Percentiles rank a stretch among this genome's conserved stretches.
phyloP scores from a whole-genome alignment of 2,329 filamentous ascomycete genomes.

The Intubia oerlemansii region DNA sequence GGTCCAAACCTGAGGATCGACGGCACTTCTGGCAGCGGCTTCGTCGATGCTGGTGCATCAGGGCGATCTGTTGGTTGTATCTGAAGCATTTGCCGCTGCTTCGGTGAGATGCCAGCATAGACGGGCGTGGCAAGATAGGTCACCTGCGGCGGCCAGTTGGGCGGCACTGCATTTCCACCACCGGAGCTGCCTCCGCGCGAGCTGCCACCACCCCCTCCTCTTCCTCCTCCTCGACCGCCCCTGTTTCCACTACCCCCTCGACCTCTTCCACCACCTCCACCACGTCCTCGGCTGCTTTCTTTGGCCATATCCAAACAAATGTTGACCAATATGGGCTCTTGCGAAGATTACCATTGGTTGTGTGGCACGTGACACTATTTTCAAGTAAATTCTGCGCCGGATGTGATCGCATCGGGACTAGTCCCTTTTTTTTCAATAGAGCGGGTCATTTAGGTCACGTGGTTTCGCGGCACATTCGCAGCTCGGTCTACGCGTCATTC shows the following conservation, averaged over 20 bases:
- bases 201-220: background rate
- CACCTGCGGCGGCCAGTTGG: slow-evolving; percentile 34
- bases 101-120: slow-evolving; percentile 22
- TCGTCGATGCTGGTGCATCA: background rate
- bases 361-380: too few species aligned
- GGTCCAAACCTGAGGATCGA: slow-evolving; percentile 16
- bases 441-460: slow-evolving; percentile 6
- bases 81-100: slow-evolving; percentile 19
- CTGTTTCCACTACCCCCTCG: background rate
- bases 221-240: background rate
- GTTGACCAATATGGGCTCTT: too few species aligned
- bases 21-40: slow-evolving; percentile 5
- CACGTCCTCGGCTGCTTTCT: too few species aligned
- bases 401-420: too few species aligned
- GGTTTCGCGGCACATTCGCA: slow-evolving; percentile 8
- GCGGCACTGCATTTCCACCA: slow-evolving; percentile 15
- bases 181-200: background rate
- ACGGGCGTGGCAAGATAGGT: slow-evolving; percentile 29
- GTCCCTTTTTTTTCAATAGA: too few species aligned
- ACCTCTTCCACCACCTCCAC: too few species aligned
- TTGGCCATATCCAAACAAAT: too few species aligned
- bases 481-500: too few species aligned
- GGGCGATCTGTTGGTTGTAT: slow-evolving; percentile 9
- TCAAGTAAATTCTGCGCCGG: too few species aligned
- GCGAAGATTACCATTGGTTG: too few species aligned